Base-by-base conservation (phyloP, 2,329 filamentous ascomycete genomes). In the Hypoxylon sp. region DNA sequence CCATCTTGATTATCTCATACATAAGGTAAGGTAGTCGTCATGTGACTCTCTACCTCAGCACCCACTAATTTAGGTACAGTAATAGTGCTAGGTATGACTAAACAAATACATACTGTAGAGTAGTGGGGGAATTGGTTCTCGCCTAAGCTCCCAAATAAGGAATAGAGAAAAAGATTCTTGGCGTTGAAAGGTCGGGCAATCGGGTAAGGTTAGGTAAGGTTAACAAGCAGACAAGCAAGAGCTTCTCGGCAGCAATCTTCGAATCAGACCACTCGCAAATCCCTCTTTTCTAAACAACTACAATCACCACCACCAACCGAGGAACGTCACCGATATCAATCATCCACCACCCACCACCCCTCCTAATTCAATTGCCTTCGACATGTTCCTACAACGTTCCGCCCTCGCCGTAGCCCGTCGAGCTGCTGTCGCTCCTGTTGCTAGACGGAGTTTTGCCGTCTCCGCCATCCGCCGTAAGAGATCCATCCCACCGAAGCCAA, bases 301-400 rank as follows among this genome's bases (percentile, higher is more conserved):
- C 30, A 37, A 49, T 42, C 17, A 47, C 23, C n/a, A n/a, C n/a
- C n/a, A n/a, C n/a, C 31, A 52, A 51, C 19, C 23, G 38, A 37
- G 44, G 51, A 56, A 47, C 53, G 51, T 51, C 49, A 57, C 56
- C 34, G 35, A 44, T 38, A 8, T 17, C 41, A 26, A 35, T 30
- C 43, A 21, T 17, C 15, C 12, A 27, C 12, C 27, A 7, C 25
- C 20, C 13, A 30, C 21, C 34, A 46, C 34, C 56, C 51, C 59
- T n/a, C n/a, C n/a, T n/a, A n/a, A n/a, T n/a, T n/a, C 63, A 63
- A 65, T 65, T 58, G 59, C 51, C 60, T 60, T 60, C 67, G 70
- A 66, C 67, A 86, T 87, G 84, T 83, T 86, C 65, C 70, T 87
- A 70, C 81, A 84, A 78, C 84, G 84, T 70, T 78, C 83, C 68